Evolutionary conservation across 768 basidiomycete genomes (phyloP).

Genomic region (Cubamyces sp.): DNA sequence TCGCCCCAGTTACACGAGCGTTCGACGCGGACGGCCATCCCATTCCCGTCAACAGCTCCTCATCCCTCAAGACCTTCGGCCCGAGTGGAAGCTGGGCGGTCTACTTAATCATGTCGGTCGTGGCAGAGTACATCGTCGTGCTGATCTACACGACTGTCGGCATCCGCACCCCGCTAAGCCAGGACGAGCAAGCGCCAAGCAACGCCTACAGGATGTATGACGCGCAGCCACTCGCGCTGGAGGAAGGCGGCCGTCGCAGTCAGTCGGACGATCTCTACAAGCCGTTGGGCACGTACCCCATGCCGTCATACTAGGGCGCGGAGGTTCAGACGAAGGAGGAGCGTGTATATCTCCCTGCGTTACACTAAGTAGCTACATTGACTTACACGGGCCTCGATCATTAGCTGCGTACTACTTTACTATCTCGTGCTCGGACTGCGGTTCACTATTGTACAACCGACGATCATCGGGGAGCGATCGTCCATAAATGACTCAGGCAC

Average conservation of each 20-base stretch:
- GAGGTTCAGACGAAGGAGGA: neutral
- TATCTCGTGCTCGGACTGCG: no score
- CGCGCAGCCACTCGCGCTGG: neutral
- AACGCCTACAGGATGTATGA: neutral
- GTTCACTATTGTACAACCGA: no score
- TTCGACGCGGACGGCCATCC: constrained; percentile 11
- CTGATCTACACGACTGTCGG: constrained; percentile 4
- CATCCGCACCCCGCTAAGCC: constrained; percentile 6
- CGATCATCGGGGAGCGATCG: no score
- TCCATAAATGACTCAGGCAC: no score
- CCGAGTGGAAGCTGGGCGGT: constrained; percentile 56
- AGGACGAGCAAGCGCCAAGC: neutral
- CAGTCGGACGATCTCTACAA: neutral
- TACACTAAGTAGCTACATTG: no score
- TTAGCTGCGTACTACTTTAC: no score
- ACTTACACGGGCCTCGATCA: no score
- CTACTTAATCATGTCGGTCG: constrained; percentile 58
- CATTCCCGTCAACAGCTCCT: constrained; percentile 53
- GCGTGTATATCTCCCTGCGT: neutral
- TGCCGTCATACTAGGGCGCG: neutral
- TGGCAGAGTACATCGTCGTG: constrained; percentile 7
- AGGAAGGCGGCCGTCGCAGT: neutral
- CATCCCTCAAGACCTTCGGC: constrained; percentile 5
- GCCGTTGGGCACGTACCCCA: neutral
- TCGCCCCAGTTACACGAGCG: constrained; percentile 46